Evolutionary conservation across 306 rosid species (phyloP), one percentile per base, ranked within the genome.

Genomic region (Pachyrhizus erosus): DNA sequence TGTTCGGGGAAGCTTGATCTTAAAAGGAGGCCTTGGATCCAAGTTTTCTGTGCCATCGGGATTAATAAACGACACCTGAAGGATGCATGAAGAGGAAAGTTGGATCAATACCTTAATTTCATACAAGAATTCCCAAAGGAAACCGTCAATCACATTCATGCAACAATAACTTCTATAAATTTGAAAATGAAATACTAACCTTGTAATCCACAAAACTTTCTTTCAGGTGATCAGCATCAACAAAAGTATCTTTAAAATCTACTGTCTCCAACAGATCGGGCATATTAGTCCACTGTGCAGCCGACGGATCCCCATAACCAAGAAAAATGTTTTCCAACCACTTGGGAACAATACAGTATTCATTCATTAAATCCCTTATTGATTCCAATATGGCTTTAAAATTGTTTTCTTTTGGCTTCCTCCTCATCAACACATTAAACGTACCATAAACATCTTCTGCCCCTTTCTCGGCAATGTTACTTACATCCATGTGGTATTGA

Each of bases 321-420:
- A 96, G 87, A 88, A 96, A 92, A 46, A 92, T 75, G 42, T 93
- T 92, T 66, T 96, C 98, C 89, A 96, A 52, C 99, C 99, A 96
- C 80, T 93, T 94, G 27, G 98, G 99, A 88, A 96, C 99, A 76
- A 96, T 92, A 69, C 99, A 96, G 73, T 90, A 93, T 84, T 96
- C 99, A 82, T 96, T 93, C 99, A 93, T 96, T 33, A 96, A 91
- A 85, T 96, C 99, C 85, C 97, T 93, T 80, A 96, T 92, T 45
- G 99, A 96, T 70, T 96, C 98, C 76, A 96, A 87, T 85, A 96
- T 96, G 69, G 99, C 99, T 90, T 96, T 96, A 78, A 96, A 96
- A 77, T 96, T 96, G 87, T 96, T 96, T 87, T 96, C 99, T 86
- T 96, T 96, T 11, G 99, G 99, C 84, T 93, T 96, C 89, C 99